Base-by-base conservation (phyloP, 768 basidiomycete genomes). In the Suillus decipiens region DNA sequence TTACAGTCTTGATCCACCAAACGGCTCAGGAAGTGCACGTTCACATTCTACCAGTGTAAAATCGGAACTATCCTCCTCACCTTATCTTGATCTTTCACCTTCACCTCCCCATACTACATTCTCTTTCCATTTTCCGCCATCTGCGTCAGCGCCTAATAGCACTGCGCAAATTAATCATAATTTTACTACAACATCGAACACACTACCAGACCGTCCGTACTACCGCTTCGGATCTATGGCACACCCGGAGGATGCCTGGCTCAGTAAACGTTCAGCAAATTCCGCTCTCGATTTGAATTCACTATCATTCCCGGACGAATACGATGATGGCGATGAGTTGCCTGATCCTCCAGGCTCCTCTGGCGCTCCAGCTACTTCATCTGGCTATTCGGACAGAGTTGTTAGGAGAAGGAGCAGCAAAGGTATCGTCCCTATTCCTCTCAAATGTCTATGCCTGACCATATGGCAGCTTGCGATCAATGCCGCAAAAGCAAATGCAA, bases 401-500 rank as follows among this genome's bases (percentile, higher is more conserved):
- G 77, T 93, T 54, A 79, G 90, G 61, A 81, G 91, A 61, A 78
- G 90, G 67, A 92, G 90, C 68, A 91, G 89, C 73, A 93, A 92
- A 84, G 89, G 89, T 84, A 67, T 47, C 17, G 34, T 61, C 54
- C 17, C 57, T 53, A 10, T 54, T 51, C 42, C 8, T 61, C 37
- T 58, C 37, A 33, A 39, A n/a, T 60, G 36, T 61, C 59, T 53
- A 10, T 48, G 8, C 2, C 19, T 60, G 19, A 33, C 17, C 53
- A 42, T 47, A 14, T 34, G 7, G 17, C 66, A 90, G 92, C 93
- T 28, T 95, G 92, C 77, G 92, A 94, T 76, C 91, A 93, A 70
- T 94, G 93, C 74, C 85, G 92, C 61, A 94, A 94, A 75, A 90
- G 87, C 70, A 93, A 93, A 71, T 94, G 93, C 80, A 93, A 93